A percentile compares a stretch with the other conserved stretches of the same genome.
These are phyloP conservation scores for Emergomyces orientalis DNA, from an alignment of 2,329 filamentous ascomycete species.

Conservation along the genomic window DNA sequence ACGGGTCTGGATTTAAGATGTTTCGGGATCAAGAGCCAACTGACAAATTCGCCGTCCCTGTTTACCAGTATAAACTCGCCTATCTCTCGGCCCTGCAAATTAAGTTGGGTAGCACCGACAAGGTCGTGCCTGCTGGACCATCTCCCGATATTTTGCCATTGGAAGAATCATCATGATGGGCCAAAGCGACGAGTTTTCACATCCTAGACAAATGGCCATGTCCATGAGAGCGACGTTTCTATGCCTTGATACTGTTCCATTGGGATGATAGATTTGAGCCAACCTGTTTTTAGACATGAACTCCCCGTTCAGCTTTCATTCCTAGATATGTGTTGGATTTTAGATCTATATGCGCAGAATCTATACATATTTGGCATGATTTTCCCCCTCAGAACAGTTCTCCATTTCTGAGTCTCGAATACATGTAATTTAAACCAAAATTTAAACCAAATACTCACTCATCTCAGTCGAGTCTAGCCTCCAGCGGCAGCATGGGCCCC, in stretches of 20 bases:
- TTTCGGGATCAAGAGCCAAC: background rate
- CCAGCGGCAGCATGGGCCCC: background rate
- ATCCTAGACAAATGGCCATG: background rate
- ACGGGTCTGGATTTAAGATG: too few species aligned
- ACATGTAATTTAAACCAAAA: background rate
- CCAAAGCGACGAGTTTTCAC: background rate
- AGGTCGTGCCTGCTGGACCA: slow-evolving; percentile 23
- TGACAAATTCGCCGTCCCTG: background rate
- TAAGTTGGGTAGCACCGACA: slow-evolving; percentile 17
- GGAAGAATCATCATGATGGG: slow-evolving; percentile 8
- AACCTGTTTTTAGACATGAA: background rate
- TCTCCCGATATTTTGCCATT: slow-evolving; percentile 22
- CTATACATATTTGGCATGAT: too few species aligned
- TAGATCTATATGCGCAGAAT: too few species aligned
- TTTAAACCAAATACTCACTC: background rate
- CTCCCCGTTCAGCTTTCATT: background rate
- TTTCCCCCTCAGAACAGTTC: background rate
- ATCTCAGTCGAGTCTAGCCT: background rate
- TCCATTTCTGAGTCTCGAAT: background rate
- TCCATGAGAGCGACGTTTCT: background rate
- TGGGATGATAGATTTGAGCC: background rate
- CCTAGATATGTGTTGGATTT: background rate
- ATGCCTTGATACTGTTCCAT: background rate
- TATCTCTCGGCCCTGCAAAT: slow-evolving; percentile 19
- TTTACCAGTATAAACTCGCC: slow-evolving; percentile 22